phyloP scores from a whole-genome alignment of 1,284 basidiomycete species.

The Ceratobasidium sp. region DNA sequence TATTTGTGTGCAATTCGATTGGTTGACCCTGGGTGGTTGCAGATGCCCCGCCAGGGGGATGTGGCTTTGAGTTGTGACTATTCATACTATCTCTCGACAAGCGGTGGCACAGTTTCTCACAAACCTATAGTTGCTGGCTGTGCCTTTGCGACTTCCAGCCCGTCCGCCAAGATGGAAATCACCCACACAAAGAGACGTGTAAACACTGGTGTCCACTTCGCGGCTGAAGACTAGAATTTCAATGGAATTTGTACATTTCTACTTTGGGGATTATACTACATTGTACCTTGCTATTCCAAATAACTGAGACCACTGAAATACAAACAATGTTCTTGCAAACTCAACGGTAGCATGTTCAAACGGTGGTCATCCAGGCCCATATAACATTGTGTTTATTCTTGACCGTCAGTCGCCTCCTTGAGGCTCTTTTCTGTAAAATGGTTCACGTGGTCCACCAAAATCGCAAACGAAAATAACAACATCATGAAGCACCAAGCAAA shows the following conservation, averaged over 20 bases:
- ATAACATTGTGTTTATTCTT: too few species aligned
- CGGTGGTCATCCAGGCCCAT: too few species aligned
- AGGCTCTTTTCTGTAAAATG: too few species aligned
- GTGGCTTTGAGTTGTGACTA: slow-evolving; percentile 43
- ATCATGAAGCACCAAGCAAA: too few species aligned
- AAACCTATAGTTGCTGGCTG: slow-evolving; percentile 30
- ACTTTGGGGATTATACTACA: not conserved
- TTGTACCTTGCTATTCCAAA: not conserved
- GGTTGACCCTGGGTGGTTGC: not conserved
- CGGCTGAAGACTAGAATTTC: not conserved
- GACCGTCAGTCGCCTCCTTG: too few species aligned
- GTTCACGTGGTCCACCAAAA: too few species aligned
- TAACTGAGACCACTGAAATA: not conserved
- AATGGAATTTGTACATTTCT: not conserved
- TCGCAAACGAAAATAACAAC: too few species aligned
- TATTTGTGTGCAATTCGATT: not conserved
- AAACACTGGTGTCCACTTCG: slow-evolving; percentile 10
- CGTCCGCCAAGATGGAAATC: slow-evolving; percentile 35
- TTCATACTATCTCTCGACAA: too few species aligned
- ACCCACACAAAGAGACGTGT: slow-evolving; percentile 12
- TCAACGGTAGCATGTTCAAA: too few species aligned
- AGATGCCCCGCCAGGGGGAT: slow-evolving; percentile 35
- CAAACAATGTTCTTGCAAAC: too few species aligned
- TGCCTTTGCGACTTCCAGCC: slow-evolving; percentile 41
- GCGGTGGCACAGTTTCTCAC: too few species aligned